Evolutionary conservation across 352 stramenopile genomes (phyloP).

Genomic region (Sclerospora graminicola): DNA sequence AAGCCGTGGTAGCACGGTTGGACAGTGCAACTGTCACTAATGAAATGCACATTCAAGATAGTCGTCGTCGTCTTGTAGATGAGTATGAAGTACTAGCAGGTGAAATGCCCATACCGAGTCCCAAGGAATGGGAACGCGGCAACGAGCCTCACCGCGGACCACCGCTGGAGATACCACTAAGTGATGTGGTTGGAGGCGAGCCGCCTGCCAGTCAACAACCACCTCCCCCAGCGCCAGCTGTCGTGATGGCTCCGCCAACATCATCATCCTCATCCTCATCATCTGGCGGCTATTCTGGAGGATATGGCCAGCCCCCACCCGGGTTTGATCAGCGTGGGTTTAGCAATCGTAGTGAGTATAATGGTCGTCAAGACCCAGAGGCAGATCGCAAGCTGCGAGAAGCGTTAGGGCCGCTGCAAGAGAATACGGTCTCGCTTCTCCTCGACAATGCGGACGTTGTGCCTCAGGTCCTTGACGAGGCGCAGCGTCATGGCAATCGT

Average conservation of each 20-base stretch:
- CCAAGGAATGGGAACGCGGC: constrained; percentile 66
- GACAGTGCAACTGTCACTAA: constrained; percentile 28
- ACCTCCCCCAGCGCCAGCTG: constrained; percentile 11
- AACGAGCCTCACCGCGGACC: constrained; percentile 52
- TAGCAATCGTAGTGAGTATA: constrained; percentile 18
- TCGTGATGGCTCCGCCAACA: constrained; percentile 8
- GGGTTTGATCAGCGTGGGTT: constrained; percentile 18
- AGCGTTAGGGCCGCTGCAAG: constrained; percentile 55
- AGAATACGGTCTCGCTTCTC: constrained; percentile 60
- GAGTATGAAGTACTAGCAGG: constrained; percentile 76
- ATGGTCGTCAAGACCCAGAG: constrained; percentile 29
- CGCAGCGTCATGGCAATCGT: constrained; percentile 61
- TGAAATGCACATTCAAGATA: constrained; percentile 56
- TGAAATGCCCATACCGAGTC: constrained; percentile 61
- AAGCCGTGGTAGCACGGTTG: constrained; percentile 34
- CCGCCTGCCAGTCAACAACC: constrained; percentile 7
- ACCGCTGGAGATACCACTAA: constrained; percentile 53
- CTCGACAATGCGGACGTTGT: constrained; percentile 68
- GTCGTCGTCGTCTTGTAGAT: constrained; percentile 65
- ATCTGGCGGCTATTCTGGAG: constrained; percentile 10
- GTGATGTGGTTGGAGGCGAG: constrained; percentile 39
- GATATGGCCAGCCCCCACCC: constrained; percentile 8
- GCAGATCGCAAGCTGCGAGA: constrained; percentile 53
- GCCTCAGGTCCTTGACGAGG: constrained; percentile 70
- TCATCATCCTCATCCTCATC: constrained; percentile 4